phyloP scores from a whole-genome alignment of 805 yeast species.

The Tetrapisispora fleetii region DNA sequence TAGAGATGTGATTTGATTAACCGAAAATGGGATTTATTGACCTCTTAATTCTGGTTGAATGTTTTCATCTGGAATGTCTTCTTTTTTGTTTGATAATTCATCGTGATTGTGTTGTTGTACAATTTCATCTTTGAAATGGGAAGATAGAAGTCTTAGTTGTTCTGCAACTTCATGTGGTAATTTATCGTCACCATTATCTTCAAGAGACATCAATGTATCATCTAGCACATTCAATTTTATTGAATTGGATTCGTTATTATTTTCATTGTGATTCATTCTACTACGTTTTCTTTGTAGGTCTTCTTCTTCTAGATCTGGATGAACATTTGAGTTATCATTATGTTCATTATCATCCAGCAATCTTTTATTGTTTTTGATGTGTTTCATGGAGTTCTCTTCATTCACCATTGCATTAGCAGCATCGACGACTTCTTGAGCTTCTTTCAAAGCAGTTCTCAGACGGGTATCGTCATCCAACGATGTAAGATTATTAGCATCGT shows the following conservation, averaged over 20 bases:
- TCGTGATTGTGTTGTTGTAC: slow-evolving; percentile 12
- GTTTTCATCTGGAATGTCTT: slow-evolving; percentile 26
- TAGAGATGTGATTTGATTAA: too few relatives aligned
- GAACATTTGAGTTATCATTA: background rate
- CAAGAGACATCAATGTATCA: slow-evolving; percentile 15
- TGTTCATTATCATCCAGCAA: slow-evolving; percentile 6
- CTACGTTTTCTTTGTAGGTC: slow-evolving; percentile 8
- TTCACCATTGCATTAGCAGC: slow-evolving; percentile 1
- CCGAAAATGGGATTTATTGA: slow-evolving; percentile 10
- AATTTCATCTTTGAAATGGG: slow-evolving; percentile 29
- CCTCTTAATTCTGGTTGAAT: slow-evolving; percentile 31
- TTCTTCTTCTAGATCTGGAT: slow-evolving; percentile 8
- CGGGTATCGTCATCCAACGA: background rate
- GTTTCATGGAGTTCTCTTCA: background rate
- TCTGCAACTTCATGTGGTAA: slow-evolving; percentile 30
- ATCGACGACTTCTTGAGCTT: slow-evolving; percentile 1
- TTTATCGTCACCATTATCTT: slow-evolving; percentile 25
- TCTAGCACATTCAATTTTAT: slow-evolving; percentile 10
- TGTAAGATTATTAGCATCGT: background rate
- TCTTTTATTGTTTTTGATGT: slow-evolving; percentile 1
- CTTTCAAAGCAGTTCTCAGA: slow-evolving; percentile 1
- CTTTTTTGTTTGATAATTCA: slow-evolving; percentile 10
- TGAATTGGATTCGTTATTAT: slow-evolving; percentile 3
- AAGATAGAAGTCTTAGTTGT: slow-evolving; percentile 26
- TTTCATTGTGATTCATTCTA: background rate